Evolutionary conservation across 2,329 filamentous ascomycete species (phyloP).

Genomic region (Zasmidium cellare): DNA sequence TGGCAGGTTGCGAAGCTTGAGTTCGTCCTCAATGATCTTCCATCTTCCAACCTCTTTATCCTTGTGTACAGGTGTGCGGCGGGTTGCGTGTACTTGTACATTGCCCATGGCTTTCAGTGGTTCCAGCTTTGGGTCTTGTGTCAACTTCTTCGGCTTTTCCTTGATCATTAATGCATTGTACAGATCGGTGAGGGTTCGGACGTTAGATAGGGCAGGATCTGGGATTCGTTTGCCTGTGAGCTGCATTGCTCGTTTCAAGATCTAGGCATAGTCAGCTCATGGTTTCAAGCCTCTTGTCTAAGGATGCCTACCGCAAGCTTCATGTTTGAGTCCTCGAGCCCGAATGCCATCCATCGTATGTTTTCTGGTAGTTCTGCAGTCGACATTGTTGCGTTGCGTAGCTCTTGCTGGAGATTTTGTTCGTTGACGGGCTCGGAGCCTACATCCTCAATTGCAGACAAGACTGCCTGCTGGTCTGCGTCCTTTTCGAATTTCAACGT

Average conservation of each 20-base stretch:
- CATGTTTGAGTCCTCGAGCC: constrained; percentile 57
- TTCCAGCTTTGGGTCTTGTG: constrained; percentile 55
- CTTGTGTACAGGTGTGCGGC: constrained; percentile 69
- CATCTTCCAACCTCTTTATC: constrained; percentile 72
- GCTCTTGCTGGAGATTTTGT: neutral
- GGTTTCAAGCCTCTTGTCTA: constrained; percentile 3
- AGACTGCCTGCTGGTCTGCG: constrained; percentile 2
- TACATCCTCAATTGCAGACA: constrained; percentile 1
- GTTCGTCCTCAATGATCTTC: constrained; percentile 75
- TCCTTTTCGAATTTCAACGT: neutral
- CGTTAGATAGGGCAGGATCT: constrained; percentile 62
- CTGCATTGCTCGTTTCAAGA: constrained; percentile 77
- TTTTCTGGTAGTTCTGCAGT: neutral
- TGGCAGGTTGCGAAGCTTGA: constrained; percentile 63
- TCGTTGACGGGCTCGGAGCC: neutral
- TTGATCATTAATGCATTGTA: constrained; percentile 37
- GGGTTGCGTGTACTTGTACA: constrained; percentile 64
- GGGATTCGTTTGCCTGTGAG: constrained; percentile 75
- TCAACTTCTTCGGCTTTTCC: constrained; percentile 57
- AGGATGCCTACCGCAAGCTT: constrained; percentile 71
- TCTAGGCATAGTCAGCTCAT: constrained; percentile 52
- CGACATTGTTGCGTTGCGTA: neutral
- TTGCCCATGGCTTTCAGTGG: constrained; percentile 60
- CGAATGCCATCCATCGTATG: constrained; percentile 4
- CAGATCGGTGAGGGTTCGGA: constrained; percentile 39